Conservation (phyloP, 495 filamentous ascomycete species). For the Astrothelium macrocarpum region DNA sequence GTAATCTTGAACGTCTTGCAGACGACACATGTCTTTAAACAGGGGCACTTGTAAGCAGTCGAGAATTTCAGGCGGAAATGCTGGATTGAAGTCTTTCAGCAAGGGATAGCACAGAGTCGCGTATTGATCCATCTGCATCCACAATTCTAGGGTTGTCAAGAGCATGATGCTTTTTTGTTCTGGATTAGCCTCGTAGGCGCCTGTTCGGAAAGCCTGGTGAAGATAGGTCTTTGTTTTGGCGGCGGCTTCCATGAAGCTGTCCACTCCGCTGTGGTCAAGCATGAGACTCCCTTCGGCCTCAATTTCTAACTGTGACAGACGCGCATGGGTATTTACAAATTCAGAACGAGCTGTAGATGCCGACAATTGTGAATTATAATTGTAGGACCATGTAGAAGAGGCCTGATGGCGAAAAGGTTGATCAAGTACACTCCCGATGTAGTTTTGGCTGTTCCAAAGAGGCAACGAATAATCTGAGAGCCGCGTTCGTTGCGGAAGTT, state of each 20-base stretch:
- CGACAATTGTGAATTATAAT: neutral
- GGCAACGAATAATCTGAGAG: constrained; percentile 27
- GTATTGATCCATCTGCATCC: constrained; percentile 34
- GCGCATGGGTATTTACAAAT: neutral
- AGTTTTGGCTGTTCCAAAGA: constrained; percentile 38
- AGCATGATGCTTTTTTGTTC: constrained; percentile 39
- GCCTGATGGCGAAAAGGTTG: neutral
- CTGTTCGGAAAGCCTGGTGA: neutral
- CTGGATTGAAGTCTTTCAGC: constrained; percentile 31
- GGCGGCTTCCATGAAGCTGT: neutral
- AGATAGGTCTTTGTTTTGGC: neutral
- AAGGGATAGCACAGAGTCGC: constrained; percentile 30
- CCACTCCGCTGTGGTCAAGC: neutral
- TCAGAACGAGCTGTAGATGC: constrained; percentile 5
- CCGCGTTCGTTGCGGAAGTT: constrained; percentile 33
- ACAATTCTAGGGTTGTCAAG: constrained; percentile 36
- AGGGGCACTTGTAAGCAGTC: constrained; percentile 40
- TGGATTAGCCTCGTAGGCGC: constrained; percentile 37
- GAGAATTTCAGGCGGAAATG: constrained; percentile 38
- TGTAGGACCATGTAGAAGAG: neutral
- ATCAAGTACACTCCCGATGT: constrained; percentile 28
- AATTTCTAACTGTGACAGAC: neutral
- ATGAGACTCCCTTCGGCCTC: neutral
- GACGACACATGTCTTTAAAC: constrained; percentile 37
- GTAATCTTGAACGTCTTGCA: constrained; percentile 41